These are phyloP conservation scores for Ceratobasidium theobromae DNA, from an alignment of 1,284 basidiomycete species.

Conservation along the genomic window DNA sequence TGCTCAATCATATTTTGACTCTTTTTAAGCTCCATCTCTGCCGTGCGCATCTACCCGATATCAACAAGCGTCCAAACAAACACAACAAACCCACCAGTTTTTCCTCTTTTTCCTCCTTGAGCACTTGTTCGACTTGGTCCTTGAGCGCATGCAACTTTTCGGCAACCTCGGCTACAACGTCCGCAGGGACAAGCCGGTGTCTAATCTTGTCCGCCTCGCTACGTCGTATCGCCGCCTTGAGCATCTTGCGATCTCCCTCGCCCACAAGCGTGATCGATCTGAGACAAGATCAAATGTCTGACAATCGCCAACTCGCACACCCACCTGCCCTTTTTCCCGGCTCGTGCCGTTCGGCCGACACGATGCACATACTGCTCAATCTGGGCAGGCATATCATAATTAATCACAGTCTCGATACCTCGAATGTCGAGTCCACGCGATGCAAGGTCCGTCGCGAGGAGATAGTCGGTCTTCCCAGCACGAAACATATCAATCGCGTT, in stretches of 20 bases:
- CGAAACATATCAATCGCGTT: slow-evolving; percentile 84
- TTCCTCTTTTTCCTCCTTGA: slow-evolving; percentile 95
- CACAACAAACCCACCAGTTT: slow-evolving; percentile 61
- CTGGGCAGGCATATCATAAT: slow-evolving; percentile 96
- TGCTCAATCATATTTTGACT: slow-evolving; percentile 96
- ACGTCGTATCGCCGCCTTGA: slow-evolving; percentile 94
- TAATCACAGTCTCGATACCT: slow-evolving; percentile 96
- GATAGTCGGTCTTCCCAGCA: slow-evolving; percentile 80
- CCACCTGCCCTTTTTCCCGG: slow-evolving; percentile 90
- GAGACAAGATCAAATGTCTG: too few relatives aligned
- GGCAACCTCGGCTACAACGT: slow-evolving; percentile 71
- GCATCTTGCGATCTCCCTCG: slow-evolving; percentile 93
- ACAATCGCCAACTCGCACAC: too few relatives aligned
- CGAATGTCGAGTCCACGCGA: slow-evolving; percentile 96
- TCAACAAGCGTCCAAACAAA: neutral
- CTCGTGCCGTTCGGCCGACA: slow-evolving; percentile 94
- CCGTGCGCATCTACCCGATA: slow-evolving; percentile 65
- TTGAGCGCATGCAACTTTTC: slow-evolving; percentile 73
- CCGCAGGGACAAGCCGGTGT: slow-evolving; percentile 86
- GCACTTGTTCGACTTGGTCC: slow-evolving; percentile 76
- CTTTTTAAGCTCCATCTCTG: slow-evolving; percentile 96
- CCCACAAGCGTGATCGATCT: slow-evolving; percentile 96
- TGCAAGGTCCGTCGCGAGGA: slow-evolving; percentile 95
- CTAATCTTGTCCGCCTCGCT: slow-evolving; percentile 81
- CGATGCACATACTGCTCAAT: slow-evolving; percentile 94